phyloP scores from a whole-genome alignment of 208 protist species.

The Trypanosoma conorhini region DNA sequence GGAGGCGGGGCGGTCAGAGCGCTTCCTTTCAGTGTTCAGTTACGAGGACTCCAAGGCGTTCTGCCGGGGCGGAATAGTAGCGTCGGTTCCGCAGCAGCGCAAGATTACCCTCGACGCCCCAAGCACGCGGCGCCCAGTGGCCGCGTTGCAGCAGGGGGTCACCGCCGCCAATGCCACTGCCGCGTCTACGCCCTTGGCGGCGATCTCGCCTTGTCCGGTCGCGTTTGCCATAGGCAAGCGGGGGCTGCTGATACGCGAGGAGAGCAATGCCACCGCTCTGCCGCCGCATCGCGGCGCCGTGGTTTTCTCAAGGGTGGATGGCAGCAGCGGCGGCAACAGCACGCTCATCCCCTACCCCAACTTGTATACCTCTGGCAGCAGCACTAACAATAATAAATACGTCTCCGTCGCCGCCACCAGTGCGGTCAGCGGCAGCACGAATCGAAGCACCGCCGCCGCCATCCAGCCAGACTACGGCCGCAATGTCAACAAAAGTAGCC shows the following conservation, averaged over 20 bases:
- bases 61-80: conserved; percentile 2
- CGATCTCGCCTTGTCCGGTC: conserved; percentile 10
- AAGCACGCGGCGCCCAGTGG: conserved; percentile 1
- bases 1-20: conserved; percentile 38
- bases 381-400: conserved; percentile 11
- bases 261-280: not conserved
- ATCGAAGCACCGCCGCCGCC: not conserved
- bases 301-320: conserved; percentile 8
- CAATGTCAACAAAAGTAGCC: not conserved
- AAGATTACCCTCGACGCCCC: conserved; percentile 37
- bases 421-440: not conserved
- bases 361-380: not conserved
- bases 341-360: not conserved
- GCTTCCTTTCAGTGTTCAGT: conserved; percentile 68
- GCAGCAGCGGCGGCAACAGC: not conserved
- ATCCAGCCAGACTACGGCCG: not conserved
- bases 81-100: conserved; percentile 35
- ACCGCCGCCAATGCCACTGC: not conserved
- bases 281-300: conserved; percentile 1
- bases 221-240: conserved; percentile 27
- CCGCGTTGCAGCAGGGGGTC: not conserved
- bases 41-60: conserved; percentile 57
- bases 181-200: not conserved
- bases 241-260: not conserved
- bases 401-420: not conserved